Evolutionary conservation across 805 yeast species (phyloP), one percentile per base, ranked within the genome.

Genomic region (Metschnikowia continentalis): DNA sequence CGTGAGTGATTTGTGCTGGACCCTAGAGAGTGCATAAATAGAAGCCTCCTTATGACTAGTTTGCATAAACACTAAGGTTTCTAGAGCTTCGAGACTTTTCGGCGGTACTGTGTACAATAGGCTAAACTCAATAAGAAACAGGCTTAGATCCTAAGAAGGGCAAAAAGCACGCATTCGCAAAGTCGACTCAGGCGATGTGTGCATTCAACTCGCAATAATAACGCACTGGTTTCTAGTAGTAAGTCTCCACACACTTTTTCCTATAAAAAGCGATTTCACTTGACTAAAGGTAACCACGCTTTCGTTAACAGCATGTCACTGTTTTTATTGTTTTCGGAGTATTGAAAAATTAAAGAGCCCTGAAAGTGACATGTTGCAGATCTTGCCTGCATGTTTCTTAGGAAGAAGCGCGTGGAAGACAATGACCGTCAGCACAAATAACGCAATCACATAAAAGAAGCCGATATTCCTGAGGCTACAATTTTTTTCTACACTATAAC

Each of bases 381-480:
- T 22, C 32, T 8, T 10, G n/a, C 42, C 42, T 40, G 42, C 32
- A 40, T 26, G 15, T 7, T 7, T 14, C 13, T 38, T 6, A 3
- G 15, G 32, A 30, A 32, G 44, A 42, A 30, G 26, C 7, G 17
- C 44, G 13, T 42, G 43, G 43, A 40, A 40, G 5, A 6, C 22
- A 13, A 14, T 41, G 35, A 17, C 23, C 22, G 8, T 32, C 15
- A 6, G 52, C 52, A 49, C 14, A 46, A 49, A 49, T 46, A 26
- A 17, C 52, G 42, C 53, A 42, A 15, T 15, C 30, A 41, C 11
- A 48, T 50, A 50, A 26, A 45, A 41, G 40, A n/a, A 7, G 17
- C 30, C 19, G 32, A 23, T 3, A 7, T 23, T 19, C 47, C 22
- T 11, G 15, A 5, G 6, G 3, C 7, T 32, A 22, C 43, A 0